Percentiles rank a stretch among this genome's conserved stretches.
Evolutionary conservation across 108 stramenopile species (phyloP).

Genomic region (Pseudonitzschia delicatissima): DNA sequence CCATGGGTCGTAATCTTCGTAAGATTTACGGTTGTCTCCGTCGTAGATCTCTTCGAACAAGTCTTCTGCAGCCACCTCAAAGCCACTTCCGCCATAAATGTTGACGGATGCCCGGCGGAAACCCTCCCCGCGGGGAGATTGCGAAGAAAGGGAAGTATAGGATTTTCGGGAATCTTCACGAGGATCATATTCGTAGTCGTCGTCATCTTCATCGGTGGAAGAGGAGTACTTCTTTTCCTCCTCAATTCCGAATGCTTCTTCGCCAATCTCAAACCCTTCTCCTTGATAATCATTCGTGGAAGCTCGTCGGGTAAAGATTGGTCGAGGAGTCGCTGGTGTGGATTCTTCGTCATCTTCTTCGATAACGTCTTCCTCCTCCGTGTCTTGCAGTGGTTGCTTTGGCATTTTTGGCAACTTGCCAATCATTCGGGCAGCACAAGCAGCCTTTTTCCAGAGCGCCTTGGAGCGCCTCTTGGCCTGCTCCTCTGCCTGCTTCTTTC

Average conservation of each 20-base stretch:
- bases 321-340: neutral
- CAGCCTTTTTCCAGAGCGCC: neutral
- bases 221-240: neutral
- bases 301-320: neutral
- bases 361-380: neutral
- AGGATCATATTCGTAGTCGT: neutral
- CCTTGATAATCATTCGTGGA: conserved; percentile 27
- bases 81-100: conserved; percentile 34
- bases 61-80: conserved; percentile 31
- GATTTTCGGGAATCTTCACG: neutral
- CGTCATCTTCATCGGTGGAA: too few species aligned
- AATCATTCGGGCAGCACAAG: neutral
- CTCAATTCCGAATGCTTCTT: neutral
- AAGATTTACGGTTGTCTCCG: neutral
- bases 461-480: neutral
- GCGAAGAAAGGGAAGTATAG: too few species aligned
- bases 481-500: neutral
- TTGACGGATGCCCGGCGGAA: conserved; percentile 15
- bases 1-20: conserved; percentile 21
- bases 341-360: neutral
- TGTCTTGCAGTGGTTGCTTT: neutral
- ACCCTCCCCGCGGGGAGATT: neutral
- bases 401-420: neutral
- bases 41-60: conserved; percentile 15
- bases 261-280: conserved; percentile 39